Conservation (phyloP, 345 rosid genomes). For the Triadica sebifera region DNA sequence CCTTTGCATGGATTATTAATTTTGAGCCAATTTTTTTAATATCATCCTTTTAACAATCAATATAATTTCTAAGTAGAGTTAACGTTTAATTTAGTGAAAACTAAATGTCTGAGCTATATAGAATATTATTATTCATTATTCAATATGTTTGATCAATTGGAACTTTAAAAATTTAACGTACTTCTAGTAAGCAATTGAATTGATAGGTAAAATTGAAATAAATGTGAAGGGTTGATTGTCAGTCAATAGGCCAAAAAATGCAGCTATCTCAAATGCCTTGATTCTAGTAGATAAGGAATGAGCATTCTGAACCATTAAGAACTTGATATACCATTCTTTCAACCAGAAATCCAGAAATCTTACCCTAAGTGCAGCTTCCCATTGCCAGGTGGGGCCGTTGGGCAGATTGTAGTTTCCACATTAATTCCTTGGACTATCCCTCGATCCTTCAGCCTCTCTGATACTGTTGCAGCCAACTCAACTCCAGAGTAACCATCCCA, state of each 20-base stretch:
- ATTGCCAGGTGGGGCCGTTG: constrained; percentile 82
- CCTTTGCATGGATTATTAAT: not conserved
- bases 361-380: constrained; percentile 87
- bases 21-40: not conserved
- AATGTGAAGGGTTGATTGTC: not conserved
- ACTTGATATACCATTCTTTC: not conserved
- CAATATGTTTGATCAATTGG: not conserved
- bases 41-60: not conserved
- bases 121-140: not conserved
- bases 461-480: constrained; percentile 89
- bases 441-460: constrained; percentile 80
- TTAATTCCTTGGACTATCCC: constrained; percentile 80
- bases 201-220: not conserved
- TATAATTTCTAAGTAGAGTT: not conserved
- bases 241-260: not conserved
- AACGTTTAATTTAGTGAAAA: not conserved
- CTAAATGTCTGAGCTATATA: not conserved
- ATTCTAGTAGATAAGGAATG: not conserved
- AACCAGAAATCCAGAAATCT: constrained; percentile 10
- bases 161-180: not conserved
- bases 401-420: constrained; percentile 66
- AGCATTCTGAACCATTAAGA: not conserved
- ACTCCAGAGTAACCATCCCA: constrained; percentile 96
- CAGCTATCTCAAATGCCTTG: not conserved
- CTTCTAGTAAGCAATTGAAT: no score